Base-by-base conservation (phyloP, 2,329 filamentous ascomycete genomes). In the Trichothecium sympodiale region DNA sequence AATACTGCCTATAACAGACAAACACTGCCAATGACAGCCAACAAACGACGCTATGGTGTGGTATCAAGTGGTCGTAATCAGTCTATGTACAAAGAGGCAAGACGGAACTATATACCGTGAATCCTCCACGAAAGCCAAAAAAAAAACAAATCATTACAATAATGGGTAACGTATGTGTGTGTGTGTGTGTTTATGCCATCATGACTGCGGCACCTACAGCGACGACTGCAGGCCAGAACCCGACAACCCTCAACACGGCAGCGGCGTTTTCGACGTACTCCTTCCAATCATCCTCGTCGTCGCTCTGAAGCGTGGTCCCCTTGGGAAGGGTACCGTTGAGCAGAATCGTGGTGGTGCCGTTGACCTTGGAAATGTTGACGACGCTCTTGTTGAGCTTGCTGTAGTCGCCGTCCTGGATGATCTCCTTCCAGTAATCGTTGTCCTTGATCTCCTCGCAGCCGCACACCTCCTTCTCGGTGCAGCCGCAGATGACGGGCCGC, bases 281-380 rank as follows among this genome's bases (percentile, higher is more conserved):
- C 34, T 56, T 53, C 2, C 64, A 63, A 12, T 53, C 58, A 17
- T 63, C 67, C 10, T 62, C 64, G 26, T 44, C 35, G 4, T 52
- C 52, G 12, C 41, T 33, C 5, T 61, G 41, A 1, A 68, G 64
- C 0, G 74, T 78, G 1, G 78, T 82, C 33, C 74, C 75, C 45
- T 82, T 80, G 20, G 77, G 72, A 4, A 89, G 60, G 0, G 80
- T 83, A n/a, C 84, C 84, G 52, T 87, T 86, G 52, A 89, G 60
- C 20, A 83, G 62, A 27, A 91, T 69, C 2, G 73, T 79, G 42
- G 59, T 59, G 2, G 69, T 80, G 34, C 75, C 75, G 38, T 83
- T 78, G 41, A 80, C 53, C 16, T 53, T 39, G 3, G 69, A 72
- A 1, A 88, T 69, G 10, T 64, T 69, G 38, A 84, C 68, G 2